phyloP scores from a whole-genome alignment of 805 yeast genomes.

The Saturnispora quitensis region DNA sequence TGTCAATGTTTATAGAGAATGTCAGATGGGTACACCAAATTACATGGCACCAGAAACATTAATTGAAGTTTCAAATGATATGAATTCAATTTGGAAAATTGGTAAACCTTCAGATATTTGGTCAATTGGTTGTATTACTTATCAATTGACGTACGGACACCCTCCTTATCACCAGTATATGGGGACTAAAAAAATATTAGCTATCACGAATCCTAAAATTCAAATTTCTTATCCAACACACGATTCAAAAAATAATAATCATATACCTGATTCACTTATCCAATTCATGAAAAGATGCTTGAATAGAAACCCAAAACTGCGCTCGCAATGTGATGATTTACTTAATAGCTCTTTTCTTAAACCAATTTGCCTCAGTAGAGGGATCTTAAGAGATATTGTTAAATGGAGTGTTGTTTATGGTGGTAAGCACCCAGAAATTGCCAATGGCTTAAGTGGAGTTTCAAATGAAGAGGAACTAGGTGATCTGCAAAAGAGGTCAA shows the following conservation, averaged over 20 bases:
- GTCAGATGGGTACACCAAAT: constrained; percentile 91
- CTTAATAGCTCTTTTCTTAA: constrained; percentile 54
- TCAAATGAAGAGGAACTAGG: not conserved
- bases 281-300: constrained; percentile 69
- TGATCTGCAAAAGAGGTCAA: constrained; percentile 2
- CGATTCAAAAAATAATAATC: constrained; percentile 11
- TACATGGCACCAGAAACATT: constrained; percentile 98
- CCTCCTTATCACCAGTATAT: constrained; percentile 81
- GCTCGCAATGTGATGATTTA: constrained; percentile 59
- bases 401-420: constrained; percentile 75
- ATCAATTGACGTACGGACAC: constrained; percentile 89
- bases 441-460: not conserved
- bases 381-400: constrained; percentile 59
- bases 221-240: constrained; percentile 55
- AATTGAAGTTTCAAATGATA: constrained; percentile 38
- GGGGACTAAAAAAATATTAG: constrained; percentile 69
- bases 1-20: constrained; percentile 77
- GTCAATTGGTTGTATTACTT: constrained; percentile 95
- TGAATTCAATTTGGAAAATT: constrained; percentile 50
- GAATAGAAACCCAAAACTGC: constrained; percentile 53
- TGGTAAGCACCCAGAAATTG: constrained; percentile 27
- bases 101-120: constrained; percentile 95
- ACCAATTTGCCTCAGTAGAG: constrained; percentile 65
- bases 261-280: constrained; percentile 35
- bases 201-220: constrained; percentile 79